A percentile compares a stretch with the other conserved stretches of the same genome.
phyloP scores from a whole-genome alignment of 2,329 filamentous ascomycete genomes.

The Paecilomyces sp. region DNA sequence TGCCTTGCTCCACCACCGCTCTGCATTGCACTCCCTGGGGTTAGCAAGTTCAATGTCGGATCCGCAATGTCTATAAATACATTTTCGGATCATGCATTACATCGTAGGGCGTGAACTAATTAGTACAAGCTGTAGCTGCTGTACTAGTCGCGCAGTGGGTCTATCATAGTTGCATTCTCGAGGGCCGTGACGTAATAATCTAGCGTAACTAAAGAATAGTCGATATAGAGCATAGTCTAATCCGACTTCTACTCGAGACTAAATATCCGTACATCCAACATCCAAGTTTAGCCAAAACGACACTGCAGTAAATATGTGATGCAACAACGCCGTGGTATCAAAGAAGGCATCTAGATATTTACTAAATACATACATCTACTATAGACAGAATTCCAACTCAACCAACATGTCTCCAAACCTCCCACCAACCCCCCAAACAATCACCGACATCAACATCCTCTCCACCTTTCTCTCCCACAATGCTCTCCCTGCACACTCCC shows the following conservation, averaged over 20 bases:
- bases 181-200: too few species aligned
- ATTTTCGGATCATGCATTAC: too few species aligned
- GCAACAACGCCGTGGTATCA: background rate
- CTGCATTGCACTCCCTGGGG: too few species aligned
- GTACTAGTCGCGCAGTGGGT: too few species aligned
- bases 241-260: background rate
- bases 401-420: background rate
- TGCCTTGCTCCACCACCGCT: background rate
- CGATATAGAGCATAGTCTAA: background rate
- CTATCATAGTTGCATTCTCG: too few species aligned
- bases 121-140: too few species aligned
- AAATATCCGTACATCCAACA: background rate
- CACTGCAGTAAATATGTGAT: background rate
- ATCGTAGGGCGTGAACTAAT: too few species aligned
- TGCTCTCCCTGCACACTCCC: too few species aligned
- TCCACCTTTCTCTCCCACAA: background rate
- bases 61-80: too few species aligned
- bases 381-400: background rate
- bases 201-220: background rate
- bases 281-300: too few species aligned
- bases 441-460: slow-evolving; percentile 22
- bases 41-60: too few species aligned
- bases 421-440: slow-evolving; percentile 4
- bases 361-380: background rate
- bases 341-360: background rate